Conservation (phyloP, 352 stramenopile species). For the Pythium vanterpoolii region DNA sequence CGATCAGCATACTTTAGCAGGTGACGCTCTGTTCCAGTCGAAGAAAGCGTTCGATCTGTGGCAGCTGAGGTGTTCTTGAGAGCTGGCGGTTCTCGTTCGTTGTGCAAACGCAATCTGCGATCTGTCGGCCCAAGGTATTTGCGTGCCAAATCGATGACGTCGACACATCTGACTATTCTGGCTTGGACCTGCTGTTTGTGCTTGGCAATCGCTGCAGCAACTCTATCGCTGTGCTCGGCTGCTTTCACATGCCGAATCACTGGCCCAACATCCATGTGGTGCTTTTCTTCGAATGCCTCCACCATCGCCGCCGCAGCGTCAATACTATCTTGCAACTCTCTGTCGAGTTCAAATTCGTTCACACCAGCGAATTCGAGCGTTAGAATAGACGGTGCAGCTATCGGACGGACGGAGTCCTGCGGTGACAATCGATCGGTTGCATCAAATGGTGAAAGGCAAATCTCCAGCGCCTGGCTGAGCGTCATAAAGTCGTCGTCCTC, state of each 20-base stretch:
- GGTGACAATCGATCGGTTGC: neutral
- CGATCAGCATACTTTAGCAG: constrained; percentile 14
- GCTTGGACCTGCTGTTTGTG: constrained; percentile 20
- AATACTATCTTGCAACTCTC: constrained; percentile 21
- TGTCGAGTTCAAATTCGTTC: constrained; percentile 20
- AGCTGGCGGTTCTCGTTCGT: neutral
- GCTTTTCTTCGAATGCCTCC: constrained; percentile 16
- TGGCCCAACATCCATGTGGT: neutral
- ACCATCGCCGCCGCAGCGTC: constrained; percentile 14
- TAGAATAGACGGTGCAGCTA: neutral
- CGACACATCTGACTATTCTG: constrained; percentile 11
- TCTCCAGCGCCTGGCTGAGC: constrained; percentile 12
- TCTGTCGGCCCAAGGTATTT: constrained; percentile 25
- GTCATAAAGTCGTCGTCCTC: constrained; percentile 19
- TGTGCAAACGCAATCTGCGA: constrained; percentile 10
- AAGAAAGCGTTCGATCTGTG: neutral
- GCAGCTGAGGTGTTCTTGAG: neutral
- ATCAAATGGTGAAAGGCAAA: constrained; percentile 18
- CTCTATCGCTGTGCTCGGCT: constrained; percentile 1
- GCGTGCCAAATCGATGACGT: constrained; percentile 20
- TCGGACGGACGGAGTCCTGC: neutral
- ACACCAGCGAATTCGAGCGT: constrained; percentile 15
- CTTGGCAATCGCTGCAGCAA: constrained; percentile 2
- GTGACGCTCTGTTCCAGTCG: constrained; percentile 19
- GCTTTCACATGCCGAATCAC: neutral